Evolutionary conservation across 441 rosid genomes (phyloP), one percentile per base, ranked within the genome.

Genomic region (Sinapis alba): DNA sequence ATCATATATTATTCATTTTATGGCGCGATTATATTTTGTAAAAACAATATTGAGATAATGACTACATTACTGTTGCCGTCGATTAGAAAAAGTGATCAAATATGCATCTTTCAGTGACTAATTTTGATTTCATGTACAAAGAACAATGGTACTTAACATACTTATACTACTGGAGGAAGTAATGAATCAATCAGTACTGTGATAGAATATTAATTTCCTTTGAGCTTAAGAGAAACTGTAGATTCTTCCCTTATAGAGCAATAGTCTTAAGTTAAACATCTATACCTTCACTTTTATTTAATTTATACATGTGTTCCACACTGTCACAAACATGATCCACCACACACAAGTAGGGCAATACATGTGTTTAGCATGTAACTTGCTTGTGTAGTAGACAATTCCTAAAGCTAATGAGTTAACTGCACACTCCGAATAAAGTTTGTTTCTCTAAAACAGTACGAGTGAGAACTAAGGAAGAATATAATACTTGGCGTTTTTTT

Each of bases 161-260:
- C 54, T 59, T 32, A 50, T 0, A 74, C 68, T 47, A 30, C 3
- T 47, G n/a, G 32, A 36, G 10, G 50, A 69, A 62, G 79, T 12
- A 62, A 62, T 34, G 64, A 50, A 24, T 8, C 24, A 24, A 2
- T 51, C 60, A 54, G 60, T 54, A 21, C 60, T 23, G 12, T n/a
- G 4, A 69, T 56, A 20, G 72, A 70, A 71, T 77, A 65, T 47
- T 24, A 71, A 23, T 71, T 71, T 77, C 16, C 72, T 77, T 47
- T 24, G 0, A 59, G 56, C 12, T 30, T 12, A 71, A 65, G 80
- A 58, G 57, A 77, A 43, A 76, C 50, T 65, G 57, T 53, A 65
- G 47, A 65, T 71, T 50, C 80, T 43, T 24, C 45, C 38, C 66
- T 43, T n/a, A n/a, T n/a, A n/a, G n/a, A n/a, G n/a, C n/a, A 27